Conservation (phyloP, 2,329 filamentous ascomycete species). For the Aspergillus proliferans region DNA sequence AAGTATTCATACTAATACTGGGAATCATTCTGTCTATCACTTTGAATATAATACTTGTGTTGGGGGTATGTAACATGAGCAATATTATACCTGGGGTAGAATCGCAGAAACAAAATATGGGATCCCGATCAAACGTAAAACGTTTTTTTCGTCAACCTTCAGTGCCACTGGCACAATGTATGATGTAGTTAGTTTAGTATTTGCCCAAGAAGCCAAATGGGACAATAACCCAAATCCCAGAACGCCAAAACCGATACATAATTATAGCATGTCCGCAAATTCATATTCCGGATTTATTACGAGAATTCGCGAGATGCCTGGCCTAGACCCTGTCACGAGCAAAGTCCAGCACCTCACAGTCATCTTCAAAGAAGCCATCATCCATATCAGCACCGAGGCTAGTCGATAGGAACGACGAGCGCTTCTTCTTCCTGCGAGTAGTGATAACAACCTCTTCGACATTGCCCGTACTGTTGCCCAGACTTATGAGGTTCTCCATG, state of each 20-base stretch:
- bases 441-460: conserved; percentile 77
- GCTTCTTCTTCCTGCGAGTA: conserved; percentile 62
- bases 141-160: background rate
- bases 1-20: background rate
- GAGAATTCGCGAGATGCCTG: background rate
- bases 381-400: conserved; percentile 44
- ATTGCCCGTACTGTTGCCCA: conserved; percentile 49
- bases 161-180: background rate
- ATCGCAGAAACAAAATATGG: background rate
- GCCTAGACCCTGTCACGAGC: conserved; percentile 52
- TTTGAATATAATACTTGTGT: conserved; percentile 5
- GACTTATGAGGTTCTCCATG: conserved; percentile 47
- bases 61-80: background rate
- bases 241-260: conserved; percentile 1
- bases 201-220: background rate
- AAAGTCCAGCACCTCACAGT: conserved; percentile 87
- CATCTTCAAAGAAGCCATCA: conserved; percentile 83
- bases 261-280: background rate
- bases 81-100: background rate
- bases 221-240: background rate
- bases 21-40: conserved; percentile 6
- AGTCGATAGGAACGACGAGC: conserved; percentile 19
- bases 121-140: background rate
- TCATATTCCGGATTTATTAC: background rate
- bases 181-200: background rate